Evolutionary conservation across 2,329 filamentous ascomycete species (phyloP).

Genomic region (Diaporthe capsici): DNA sequence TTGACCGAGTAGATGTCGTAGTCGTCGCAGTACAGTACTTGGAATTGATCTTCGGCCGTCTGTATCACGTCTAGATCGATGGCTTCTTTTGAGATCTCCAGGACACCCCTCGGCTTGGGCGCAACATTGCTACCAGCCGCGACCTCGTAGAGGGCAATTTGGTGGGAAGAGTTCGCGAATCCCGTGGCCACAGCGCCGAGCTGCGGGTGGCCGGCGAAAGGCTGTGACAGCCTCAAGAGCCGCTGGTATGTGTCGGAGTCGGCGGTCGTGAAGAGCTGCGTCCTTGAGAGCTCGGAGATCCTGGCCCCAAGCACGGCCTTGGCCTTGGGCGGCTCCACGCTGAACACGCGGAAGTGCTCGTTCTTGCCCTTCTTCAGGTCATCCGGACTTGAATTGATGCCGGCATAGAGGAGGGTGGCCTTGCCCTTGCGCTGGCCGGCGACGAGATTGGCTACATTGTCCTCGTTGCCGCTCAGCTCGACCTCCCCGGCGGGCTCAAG

Average conservation of each 20-base stretch:
- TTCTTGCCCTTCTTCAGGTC: slow-evolving; percentile 84
- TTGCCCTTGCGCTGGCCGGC: slow-evolving; percentile 73
- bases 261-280: slow-evolving; percentile 65
- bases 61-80: slow-evolving; percentile 80
- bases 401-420: slow-evolving; percentile 75
- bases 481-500: slow-evolving; percentile 78
- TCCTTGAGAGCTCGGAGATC: slow-evolving; percentile 67
- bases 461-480: slow-evolving; percentile 85
- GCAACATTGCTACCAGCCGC: slow-evolving; percentile 65
- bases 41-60: slow-evolving; percentile 72
- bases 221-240: slow-evolving; percentile 67
- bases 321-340: slow-evolving; percentile 61
- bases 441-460: slow-evolving; percentile 88
- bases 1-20: slow-evolving; percentile 79
- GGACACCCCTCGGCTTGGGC: slow-evolving; percentile 62
- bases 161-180: slow-evolving; percentile 76
- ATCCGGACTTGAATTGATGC: slow-evolving; percentile 84
- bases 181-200: slow-evolving; percentile 86
- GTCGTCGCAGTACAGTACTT: slow-evolving; percentile 84
- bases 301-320: slow-evolving; percentile 53
- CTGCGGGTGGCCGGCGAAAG: slow-evolving; percentile 67
- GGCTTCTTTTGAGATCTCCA: slow-evolving; percentile 70
- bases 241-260: slow-evolving; percentile 72
- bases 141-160: slow-evolving; percentile 85
- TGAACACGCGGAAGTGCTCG: slow-evolving; percentile 85